Evolutionary conservation across 2,329 filamentous ascomycete genomes (phyloP).

Genomic region (Tolypocladium tundrense): DNA sequence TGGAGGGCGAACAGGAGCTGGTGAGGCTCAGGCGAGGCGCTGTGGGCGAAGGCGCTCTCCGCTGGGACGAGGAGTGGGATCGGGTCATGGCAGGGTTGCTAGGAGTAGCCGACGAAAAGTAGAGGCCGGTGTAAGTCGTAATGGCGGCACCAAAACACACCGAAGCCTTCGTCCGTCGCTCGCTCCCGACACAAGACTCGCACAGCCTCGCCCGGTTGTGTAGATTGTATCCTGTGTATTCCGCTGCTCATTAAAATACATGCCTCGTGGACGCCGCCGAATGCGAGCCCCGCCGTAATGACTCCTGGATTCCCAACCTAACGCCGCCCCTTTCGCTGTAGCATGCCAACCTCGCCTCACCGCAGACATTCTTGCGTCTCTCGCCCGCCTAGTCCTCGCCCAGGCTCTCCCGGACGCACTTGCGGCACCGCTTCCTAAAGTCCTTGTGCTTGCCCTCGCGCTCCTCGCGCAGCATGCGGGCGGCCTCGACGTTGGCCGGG

Average conservation of each 20-base stretch:
- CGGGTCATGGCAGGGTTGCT: constrained; percentile 66
- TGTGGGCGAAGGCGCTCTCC: constrained; percentile 57
- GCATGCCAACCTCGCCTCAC: neutral
- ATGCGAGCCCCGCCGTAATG: neutral
- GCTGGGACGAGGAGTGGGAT: constrained; percentile 95
- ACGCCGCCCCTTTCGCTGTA: neutral
- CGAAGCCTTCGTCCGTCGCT: neutral
- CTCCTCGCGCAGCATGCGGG: constrained; percentile 77
- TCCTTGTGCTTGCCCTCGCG: constrained; percentile 49
- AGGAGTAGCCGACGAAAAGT: constrained; percentile 25
- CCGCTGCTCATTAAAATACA: neutral
- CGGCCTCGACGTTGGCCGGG: constrained; percentile 90
- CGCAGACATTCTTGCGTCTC: neutral
- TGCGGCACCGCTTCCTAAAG: constrained; percentile 69
- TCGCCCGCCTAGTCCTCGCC: constrained; percentile 49
- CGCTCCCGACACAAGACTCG: neutral
- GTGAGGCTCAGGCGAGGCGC: constrained; percentile 57
- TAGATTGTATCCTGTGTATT: neutral
- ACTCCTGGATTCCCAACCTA: neutral
- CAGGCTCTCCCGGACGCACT: constrained; percentile 71
- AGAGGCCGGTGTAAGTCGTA: neutral
- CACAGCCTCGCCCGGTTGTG: neutral
- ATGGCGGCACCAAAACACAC: neutral
- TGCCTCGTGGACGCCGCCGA: neutral
- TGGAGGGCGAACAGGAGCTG: constrained; percentile 42